Evolutionary conservation across 768 basidiomycete genomes (phyloP), one percentile per base, ranked within the genome.

Genomic region (Boletus reticulatus): DNA sequence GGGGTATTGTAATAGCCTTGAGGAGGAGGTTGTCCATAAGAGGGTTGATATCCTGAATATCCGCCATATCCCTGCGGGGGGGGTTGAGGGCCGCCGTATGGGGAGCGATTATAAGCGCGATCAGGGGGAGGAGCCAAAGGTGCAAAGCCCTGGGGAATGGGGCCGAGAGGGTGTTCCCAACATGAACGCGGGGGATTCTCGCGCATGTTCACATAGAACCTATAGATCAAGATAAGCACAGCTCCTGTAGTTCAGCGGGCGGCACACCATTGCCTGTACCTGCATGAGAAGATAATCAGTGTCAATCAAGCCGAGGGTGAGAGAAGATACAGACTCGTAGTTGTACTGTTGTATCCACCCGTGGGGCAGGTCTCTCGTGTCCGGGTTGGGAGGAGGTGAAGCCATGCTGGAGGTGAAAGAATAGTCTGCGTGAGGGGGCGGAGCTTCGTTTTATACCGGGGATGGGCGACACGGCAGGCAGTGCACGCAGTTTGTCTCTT

Each of bases 181-280:
- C 78, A 80, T 37, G 86, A 82, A 19, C 79, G 77, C 0, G 87
- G 85, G 5, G 89, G 88, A 17, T 76, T 72, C 43, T 80, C 78
- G 24, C 63, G 68, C 0, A 86, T 88, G 62, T 91, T 83, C 43
- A 92, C 87, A 59, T 92, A 92, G 76, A 82, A 92, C 89, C 89
- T 91, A 57, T 16, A 36, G 12, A 37, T 48, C 43, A 13, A 44
- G 34, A 48, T 63, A 27, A 58, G 34, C 7, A 46, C 10, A 41
- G 13, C 34, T 16, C n/a, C 11, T 12, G 39, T 42, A 27, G 22
- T 14, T 55, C 37, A 50, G 36, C 7, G 20, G 24, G 34, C 53
- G 47, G 67, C 78, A 47, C 57, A 89, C 88, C 88, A 91, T 58
- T 83, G 70, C 59, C 77, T 80, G 65, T 89, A 89, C 50, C 85